These are phyloP conservation scores for Hyphopichia homilentoma DNA, from an alignment of 805 yeast genomes.

Conservation along the genomic window DNA sequence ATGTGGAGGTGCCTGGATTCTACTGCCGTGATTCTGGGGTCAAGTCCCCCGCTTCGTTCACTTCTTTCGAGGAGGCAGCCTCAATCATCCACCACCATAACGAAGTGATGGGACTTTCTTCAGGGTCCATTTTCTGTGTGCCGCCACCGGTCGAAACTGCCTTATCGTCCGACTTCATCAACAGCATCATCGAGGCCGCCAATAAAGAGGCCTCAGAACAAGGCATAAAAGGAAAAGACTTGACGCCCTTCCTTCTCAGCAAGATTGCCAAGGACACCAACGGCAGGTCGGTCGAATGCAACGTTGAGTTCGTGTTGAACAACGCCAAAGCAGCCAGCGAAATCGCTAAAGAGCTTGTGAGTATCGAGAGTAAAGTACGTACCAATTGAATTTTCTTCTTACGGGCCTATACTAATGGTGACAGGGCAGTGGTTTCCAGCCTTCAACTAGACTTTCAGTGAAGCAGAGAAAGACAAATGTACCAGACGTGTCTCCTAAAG, in stretches of 20 bases:
- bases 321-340: slow-evolving; percentile 68
- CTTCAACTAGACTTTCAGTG: slow-evolving; percentile 3
- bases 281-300: slow-evolving; percentile 68
- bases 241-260: slow-evolving; percentile 73
- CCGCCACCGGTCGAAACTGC: slow-evolving; percentile 75
- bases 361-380: slow-evolving; percentile 20
- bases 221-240: slow-evolving; percentile 64
- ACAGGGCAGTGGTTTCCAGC: no score
- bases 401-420: no score
- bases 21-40: slow-evolving; percentile 75
- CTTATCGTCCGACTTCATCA: slow-evolving; percentile 49
- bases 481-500: no score
- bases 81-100: slow-evolving; percentile 45
- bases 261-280: slow-evolving; percentile 63
- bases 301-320: slow-evolving; percentile 71
- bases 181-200: slow-evolving; percentile 55
- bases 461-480: no score
- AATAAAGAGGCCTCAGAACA: slow-evolving; percentile 47
- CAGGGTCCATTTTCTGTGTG: slow-evolving; percentile 77
- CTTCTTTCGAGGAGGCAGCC: slow-evolving; percentile 58
- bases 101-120: slow-evolving; percentile 44
- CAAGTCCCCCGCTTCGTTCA: slow-evolving; percentile 62
- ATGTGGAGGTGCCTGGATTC: slow-evolving; percentile 68
- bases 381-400: not conserved
- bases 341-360: slow-evolving; percentile 55